Conservation (phyloP, 805 yeast genomes). For the Komagataella phaffii region DNA sequence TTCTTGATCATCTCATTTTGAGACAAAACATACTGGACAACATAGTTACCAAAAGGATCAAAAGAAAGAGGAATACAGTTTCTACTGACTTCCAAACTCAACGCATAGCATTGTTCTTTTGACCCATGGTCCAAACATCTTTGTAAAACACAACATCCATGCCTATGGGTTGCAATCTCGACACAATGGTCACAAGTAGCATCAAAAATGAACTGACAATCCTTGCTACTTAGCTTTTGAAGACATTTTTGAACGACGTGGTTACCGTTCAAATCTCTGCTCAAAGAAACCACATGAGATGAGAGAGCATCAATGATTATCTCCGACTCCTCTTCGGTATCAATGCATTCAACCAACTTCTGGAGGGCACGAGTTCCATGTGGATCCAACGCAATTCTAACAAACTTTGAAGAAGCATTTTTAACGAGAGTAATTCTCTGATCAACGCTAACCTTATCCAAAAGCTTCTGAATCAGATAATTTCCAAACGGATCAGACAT, state of each 20-base stretch:
- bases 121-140: slow-evolving; percentile 89
- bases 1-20: slow-evolving; percentile 3
- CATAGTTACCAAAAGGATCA: slow-evolving; percentile 96
- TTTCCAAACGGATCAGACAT: slow-evolving; percentile 98
- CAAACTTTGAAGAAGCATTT: slow-evolving; percentile 61
- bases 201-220: slow-evolving; percentile 81
- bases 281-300: slow-evolving; percentile 63
- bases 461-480: slow-evolving; percentile 79
- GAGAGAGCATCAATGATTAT: slow-evolving; percentile 30
- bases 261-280: slow-evolving; percentile 89
- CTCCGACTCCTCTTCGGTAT: slow-evolving; percentile 56
- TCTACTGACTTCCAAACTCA: slow-evolving; percentile 55
- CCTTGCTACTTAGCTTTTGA: slow-evolving; percentile 52
- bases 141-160: slow-evolving; percentile 95
- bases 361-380: slow-evolving; percentile 96
- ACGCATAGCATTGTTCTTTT: slow-evolving; percentile 47
- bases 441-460: slow-evolving; percentile 58
- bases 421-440: slow-evolving; percentile 61
- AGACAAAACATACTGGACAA: slow-evolving; percentile 75
- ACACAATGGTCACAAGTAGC: slow-evolving; percentile 64
- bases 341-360: slow-evolving; percentile 74
- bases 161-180: slow-evolving; percentile 86
- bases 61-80: slow-evolving; percentile 59
- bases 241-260: slow-evolving; percentile 92
- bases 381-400: slow-evolving; percentile 76